A percentile compares a stretch with the other conserved stretches of the same genome.
These are phyloP conservation scores for Saraca asoca DNA, from an alignment of 331 rosid genomes.

Conservation along the genomic window DNA sequence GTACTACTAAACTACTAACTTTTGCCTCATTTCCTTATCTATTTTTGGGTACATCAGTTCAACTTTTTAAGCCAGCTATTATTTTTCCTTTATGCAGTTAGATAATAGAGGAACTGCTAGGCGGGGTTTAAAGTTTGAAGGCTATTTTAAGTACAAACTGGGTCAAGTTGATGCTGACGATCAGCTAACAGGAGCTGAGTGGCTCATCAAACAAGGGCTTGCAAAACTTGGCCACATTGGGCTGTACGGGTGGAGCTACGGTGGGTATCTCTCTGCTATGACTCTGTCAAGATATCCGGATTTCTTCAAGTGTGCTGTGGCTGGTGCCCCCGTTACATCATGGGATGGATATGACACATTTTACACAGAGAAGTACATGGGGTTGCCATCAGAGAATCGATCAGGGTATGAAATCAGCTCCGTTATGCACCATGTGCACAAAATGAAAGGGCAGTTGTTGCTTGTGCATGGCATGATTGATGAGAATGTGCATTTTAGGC, in stretches of 20 bases:
- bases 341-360: constrained; percentile 98
- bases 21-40: neutral
- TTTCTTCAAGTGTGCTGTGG: constrained; percentile 69
- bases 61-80: constrained; percentile 17
- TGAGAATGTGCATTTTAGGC: constrained; percentile 94
- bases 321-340: constrained; percentile 91
- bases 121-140: constrained; percentile 87
- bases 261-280: constrained; percentile 91
- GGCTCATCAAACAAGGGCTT: constrained; percentile 84
- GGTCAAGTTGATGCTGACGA: constrained; percentile 88
- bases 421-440: constrained; percentile 72
- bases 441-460: constrained; percentile 71
- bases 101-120: constrained; percentile 94
- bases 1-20: neutral
- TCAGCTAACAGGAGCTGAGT: constrained; percentile 84
- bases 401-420: constrained; percentile 56
- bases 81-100: constrained; percentile 52
- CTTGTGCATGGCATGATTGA: constrained; percentile 97
- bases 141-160: constrained; percentile 56
- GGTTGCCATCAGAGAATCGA: constrained; percentile 62
- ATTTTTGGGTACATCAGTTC: neutral
- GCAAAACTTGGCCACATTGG: constrained; percentile 79
- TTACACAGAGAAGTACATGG: constrained; percentile 97
- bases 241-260: constrained; percentile 96
- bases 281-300: constrained; percentile 74